These are phyloP conservation scores for Colletotrichum lindemuthianum DNA, from an alignment of 2,329 filamentous ascomycete genomes.

Conservation along the genomic window DNA sequence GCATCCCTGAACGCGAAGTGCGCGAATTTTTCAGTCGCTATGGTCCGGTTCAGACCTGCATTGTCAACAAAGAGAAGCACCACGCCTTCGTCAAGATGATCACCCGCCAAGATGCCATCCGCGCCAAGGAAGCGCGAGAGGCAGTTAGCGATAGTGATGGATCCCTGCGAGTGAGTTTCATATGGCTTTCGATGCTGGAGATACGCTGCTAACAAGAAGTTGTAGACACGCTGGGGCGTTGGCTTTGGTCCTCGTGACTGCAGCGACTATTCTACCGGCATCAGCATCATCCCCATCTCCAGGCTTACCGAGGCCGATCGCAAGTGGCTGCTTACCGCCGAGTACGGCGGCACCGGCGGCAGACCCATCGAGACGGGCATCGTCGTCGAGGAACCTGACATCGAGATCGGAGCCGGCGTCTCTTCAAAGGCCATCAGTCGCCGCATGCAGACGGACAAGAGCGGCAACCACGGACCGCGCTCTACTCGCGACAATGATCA, in stretches of 20 bases:
- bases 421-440: conserved; percentile 87
- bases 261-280: conserved; percentile 91
- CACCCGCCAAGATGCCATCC: conserved; percentile 83
- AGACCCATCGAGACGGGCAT: conserved; percentile 82
- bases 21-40: conserved; percentile 82
- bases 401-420: conserved; percentile 96
- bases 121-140: conserved; percentile 89
- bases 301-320: conserved; percentile 95
- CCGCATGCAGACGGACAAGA: conserved; percentile 75
- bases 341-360: conserved; percentile 92
- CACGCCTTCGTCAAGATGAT: conserved; percentile 99
- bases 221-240: conserved; percentile 92
- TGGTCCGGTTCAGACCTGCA: conserved; percentile 94
- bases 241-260: conserved; percentile 97
- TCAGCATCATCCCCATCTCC: conserved; percentile 92
- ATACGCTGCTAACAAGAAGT: neutral
- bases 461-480: conserved; percentile 72
- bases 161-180: conserved; percentile 73
- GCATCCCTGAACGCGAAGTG: conserved; percentile 75
- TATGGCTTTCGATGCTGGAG: neutral
- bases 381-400: conserved; percentile 96
- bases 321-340: conserved; percentile 96
- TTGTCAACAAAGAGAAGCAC: conserved; percentile 97
- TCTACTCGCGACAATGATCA: conserved; percentile 60
- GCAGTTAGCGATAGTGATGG: conserved; percentile 76